Evolutionary conservation across 2,329 filamentous ascomycete species (phyloP), one percentile per base, ranked within the genome.

Genomic region (Rhynchosporium graminicola): DNA sequence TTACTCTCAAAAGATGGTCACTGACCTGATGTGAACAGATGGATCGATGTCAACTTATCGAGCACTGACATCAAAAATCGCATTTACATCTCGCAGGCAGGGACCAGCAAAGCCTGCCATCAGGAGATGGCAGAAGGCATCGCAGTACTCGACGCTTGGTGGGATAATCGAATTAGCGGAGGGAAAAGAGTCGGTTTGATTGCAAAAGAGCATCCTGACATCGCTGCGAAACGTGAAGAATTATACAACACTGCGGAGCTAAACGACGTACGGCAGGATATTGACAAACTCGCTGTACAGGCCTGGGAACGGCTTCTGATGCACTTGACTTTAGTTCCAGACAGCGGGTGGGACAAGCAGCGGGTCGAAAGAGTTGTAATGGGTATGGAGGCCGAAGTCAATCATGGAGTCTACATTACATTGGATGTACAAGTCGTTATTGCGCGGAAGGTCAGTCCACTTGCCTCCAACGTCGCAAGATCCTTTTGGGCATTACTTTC

Each of bases 31-130:
- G 8, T 26, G n/a, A 20, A 26, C 20, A 54, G 51, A 38, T 54
- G 51, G 51, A 54, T 54, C 20, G 51, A 54, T 42, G 51, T 54
- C 33, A 54, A 54, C n/a, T 26, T 54, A 20, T 54, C 51, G 3
- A 13, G n/a, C 38, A 33, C 10, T 9, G 51, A 54, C 10, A 54
- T 40, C 10, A 54, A 38, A 20, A 33, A 38, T 20, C 51, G 51
- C 10, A 42, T 54, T 12, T 54, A 54, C 33, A 36, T 54, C 36
- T 54, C 51, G 12, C 38, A 54, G 33, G n/a, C 51, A 54, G 36
- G 36, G 13, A 15, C 51, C 13, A 54, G 36, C 10, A 54, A 54
- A 26, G 36, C n/a, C 13, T 54, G n/a, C 9, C 26, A 54, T 36
- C 0, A 40, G 20, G 51, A 54, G 9, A 54, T 54, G 51, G 40